Conservation (phyloP, 2,329 filamentous ascomycete genomes). For the Albifimbria verrucaria region DNA sequence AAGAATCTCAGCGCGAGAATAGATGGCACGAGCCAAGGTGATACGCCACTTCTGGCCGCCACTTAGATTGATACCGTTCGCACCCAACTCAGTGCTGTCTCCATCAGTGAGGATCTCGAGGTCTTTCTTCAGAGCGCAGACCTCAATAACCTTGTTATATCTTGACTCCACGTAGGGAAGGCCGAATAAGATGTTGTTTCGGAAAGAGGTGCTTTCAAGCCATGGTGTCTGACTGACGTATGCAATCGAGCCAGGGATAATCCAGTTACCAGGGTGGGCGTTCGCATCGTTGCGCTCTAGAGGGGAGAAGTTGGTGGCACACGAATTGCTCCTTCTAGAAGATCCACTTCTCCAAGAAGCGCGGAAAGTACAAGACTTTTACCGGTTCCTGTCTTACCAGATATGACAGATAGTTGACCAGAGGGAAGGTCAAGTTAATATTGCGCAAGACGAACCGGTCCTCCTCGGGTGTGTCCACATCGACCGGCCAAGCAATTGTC, state of each 20-base stretch:
- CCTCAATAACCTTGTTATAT: conserved; percentile 67
- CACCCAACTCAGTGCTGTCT: conserved; percentile 76
- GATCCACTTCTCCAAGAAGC: conserved; percentile 71
- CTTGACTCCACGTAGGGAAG: conserved; percentile 66
- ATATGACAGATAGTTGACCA: conserved; percentile 69
- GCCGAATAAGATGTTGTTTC: conserved; percentile 76
- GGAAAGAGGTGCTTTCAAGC: conserved; percentile 80
- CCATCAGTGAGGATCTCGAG: conserved; percentile 73
- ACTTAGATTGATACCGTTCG: conserved; percentile 80
- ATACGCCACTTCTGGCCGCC: conserved; percentile 83
- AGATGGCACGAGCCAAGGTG: conserved; percentile 74
- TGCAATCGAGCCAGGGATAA: conserved; percentile 65
- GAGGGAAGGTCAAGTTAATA: conserved; percentile 65
- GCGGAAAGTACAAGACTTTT: conserved; percentile 73
- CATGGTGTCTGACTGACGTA: conserved; percentile 79
- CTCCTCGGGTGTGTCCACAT: conserved; percentile 53
- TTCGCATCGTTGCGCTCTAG: conserved; percentile 58
- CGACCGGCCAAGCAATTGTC: conserved; percentile 71
- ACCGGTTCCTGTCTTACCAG: conserved; percentile 73
- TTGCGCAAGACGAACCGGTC: conserved; percentile 64
- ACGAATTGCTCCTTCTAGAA: conserved; percentile 60
- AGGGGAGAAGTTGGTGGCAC: conserved; percentile 47
- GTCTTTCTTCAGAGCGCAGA: conserved; percentile 73
- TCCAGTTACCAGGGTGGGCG: conserved; percentile 65
- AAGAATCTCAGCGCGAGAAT: conserved; percentile 73